Conservation (phyloP, 192 early-diverging fungal genomes). For the Linnemannia zychae region DNA sequence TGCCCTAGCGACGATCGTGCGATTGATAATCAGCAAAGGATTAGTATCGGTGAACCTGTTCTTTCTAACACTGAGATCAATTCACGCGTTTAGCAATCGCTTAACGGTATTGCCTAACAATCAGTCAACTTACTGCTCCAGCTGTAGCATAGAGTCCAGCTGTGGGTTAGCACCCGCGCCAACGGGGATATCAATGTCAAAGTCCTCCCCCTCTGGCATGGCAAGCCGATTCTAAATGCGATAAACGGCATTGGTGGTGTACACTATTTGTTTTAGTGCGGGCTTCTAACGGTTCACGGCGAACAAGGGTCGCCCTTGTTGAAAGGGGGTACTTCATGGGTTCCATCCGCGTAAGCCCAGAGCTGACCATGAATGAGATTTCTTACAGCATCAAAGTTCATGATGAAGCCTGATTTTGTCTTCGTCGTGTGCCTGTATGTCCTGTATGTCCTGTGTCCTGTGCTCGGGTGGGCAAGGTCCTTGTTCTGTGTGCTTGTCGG, state of each 20-base stretch:
- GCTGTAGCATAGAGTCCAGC: slow-evolving; percentile 35
- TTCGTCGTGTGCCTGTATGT: not conserved
- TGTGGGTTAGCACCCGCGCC: not conserved
- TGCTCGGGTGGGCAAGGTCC: not conserved
- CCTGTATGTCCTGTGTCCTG: not conserved
- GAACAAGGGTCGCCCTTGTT: no score
- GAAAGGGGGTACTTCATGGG: no score
- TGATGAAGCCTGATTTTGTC: not conserved
- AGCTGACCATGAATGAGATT: not conserved
- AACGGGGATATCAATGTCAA: slow-evolving; percentile 23
- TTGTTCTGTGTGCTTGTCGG: no score
- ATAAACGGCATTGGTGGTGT: not conserved
- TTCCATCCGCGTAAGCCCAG: no score
- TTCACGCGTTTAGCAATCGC: no score
- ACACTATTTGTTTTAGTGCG: not conserved
- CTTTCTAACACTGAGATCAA: not conserved
- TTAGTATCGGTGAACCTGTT: not conserved
- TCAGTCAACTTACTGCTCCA: slow-evolving; percentile 33
- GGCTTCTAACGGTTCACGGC: no score
- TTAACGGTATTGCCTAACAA: no score
- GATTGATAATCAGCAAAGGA: not conserved
- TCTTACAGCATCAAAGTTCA: slow-evolving; percentile 42
- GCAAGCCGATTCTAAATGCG: slow-evolving; percentile 25
- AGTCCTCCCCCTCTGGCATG: slow-evolving; percentile 40
- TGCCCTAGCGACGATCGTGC: not conserved